Evolutionary conservation across 1,284 basidiomycete species (phyloP).

Genomic region (Anthracocystis walkeri): DNA sequence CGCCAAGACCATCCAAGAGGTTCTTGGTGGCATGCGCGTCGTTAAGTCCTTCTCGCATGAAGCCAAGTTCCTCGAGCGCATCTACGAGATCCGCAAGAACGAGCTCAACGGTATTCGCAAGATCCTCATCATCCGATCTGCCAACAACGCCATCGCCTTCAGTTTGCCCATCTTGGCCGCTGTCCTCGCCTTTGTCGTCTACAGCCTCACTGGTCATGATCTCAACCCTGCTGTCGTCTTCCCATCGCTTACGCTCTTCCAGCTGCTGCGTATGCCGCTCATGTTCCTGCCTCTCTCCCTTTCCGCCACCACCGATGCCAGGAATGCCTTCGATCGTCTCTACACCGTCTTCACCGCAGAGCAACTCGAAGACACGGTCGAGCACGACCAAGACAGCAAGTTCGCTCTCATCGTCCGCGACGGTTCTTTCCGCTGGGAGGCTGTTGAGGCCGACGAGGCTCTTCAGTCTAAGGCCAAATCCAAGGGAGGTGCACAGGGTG

Average conservation of each 20-base stretch:
- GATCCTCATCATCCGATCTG: constrained; percentile 80
- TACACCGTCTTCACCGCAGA: constrained; percentile 76
- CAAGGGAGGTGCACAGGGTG: constrained; percentile 23
- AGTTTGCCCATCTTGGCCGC: constrained; percentile 83
- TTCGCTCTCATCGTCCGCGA: constrained; percentile 48
- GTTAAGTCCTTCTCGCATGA: constrained; percentile 68
- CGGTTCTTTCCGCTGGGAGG: constrained; percentile 58
- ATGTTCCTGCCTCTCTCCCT: constrained; percentile 74
- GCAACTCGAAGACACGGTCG: constrained; percentile 75
- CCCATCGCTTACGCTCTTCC: constrained; percentile 67
- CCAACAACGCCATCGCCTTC: constrained; percentile 77
- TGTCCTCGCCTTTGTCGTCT: constrained; percentile 86
- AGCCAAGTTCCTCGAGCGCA: constrained; percentile 73
- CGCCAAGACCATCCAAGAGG: constrained; percentile 66
- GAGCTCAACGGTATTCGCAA: constrained; percentile 84
- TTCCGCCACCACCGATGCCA: constrained; percentile 65
- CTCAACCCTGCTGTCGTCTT: constrained; percentile 75
- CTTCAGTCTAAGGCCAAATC: constrained; percentile 29
- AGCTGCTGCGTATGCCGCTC: constrained; percentile 78
- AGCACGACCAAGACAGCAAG: constrained; percentile 73
- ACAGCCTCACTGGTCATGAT: constrained; percentile 78
- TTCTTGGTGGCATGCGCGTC: constrained; percentile 67
- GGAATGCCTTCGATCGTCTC: constrained; percentile 63
- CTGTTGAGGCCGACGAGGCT: constrained; percentile 45
- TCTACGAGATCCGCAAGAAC: constrained; percentile 78